These are phyloP conservation scores for Kluyveromyces aestuarii DNA, from an alignment of 805 yeast species.

Conservation along the genomic window DNA sequence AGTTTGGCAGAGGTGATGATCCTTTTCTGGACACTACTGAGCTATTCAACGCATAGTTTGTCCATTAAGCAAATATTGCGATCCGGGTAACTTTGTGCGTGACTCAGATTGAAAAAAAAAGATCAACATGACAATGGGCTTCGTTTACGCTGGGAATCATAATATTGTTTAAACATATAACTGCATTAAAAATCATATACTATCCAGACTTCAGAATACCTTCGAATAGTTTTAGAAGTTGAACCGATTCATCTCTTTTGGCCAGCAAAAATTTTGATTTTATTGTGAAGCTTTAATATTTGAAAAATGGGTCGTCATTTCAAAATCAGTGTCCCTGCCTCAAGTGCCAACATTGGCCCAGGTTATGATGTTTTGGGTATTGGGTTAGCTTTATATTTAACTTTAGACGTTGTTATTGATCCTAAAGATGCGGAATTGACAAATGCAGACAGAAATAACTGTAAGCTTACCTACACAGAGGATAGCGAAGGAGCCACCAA, in stretches of 20 bases:
- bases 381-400: slow-evolving; percentile 68
- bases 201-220: no score
- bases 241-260: no score
- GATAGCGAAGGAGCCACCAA: slow-evolving; percentile 66
- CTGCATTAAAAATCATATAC: no score
- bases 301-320: slow-evolving; percentile 39
- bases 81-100: not conserved
- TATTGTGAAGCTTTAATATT: no score
- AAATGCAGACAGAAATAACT: slow-evolving; percentile 57
- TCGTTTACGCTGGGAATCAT: not conserved
- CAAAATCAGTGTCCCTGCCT: slow-evolving; percentile 78
- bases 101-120: not conserved
- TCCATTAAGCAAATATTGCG: not conserved
- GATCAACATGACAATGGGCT: not conserved
- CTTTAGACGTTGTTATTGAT: slow-evolving; percentile 61
- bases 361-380: slow-evolving; percentile 96
- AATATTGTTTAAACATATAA: not conserved
- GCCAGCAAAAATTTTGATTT: not conserved
- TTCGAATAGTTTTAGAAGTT: no score
- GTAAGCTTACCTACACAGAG: slow-evolving; percentile 57
- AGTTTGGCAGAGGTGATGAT: no score
- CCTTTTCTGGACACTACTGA: no score
- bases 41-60: no score
- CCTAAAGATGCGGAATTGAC: slow-evolving; percentile 36
- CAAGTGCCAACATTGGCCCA: slow-evolving; percentile 97